These are phyloP conservation scores for Haplographium delicatum DNA, from an alignment of 495 filamentous ascomycete species.

Conservation along the genomic window DNA sequence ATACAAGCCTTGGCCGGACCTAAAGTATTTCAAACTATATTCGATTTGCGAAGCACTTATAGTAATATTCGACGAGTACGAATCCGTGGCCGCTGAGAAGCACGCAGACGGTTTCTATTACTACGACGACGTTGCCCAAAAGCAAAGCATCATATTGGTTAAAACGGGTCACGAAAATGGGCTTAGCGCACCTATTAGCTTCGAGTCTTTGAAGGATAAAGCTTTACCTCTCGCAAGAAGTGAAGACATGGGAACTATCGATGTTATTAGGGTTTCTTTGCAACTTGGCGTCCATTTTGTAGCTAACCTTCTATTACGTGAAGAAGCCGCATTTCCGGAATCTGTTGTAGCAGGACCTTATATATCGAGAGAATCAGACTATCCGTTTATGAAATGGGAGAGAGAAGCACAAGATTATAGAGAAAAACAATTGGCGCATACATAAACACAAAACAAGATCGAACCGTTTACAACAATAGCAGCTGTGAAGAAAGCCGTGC, in stretches of 20 bases:
- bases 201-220: conserved; percentile 24
- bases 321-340: conserved; percentile 21
- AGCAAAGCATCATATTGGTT: conserved; percentile 21
- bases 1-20: conserved; percentile 10
- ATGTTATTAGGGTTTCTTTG: conserved; percentile 20
- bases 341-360: conserved; percentile 11
- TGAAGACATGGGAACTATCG: conserved; percentile 16
- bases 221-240: conserved; percentile 17
- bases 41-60: conserved; percentile 20
- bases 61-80: conserved; percentile 19
- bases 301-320: conserved; percentile 15
- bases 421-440: conserved; percentile 15
- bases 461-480: conserved; percentile 16
- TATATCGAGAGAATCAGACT: conserved; percentile 18
- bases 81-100: conserved; percentile 11
- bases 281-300: conserved; percentile 18
- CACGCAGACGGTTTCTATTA: conserved; percentile 21
- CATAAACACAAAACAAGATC: conserved; percentile 17
- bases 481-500: conserved; percentile 19
- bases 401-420: conserved; percentile 15
- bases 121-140: conserved; percentile 20
- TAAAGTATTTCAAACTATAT: conserved; percentile 23
- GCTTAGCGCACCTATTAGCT: conserved; percentile 27
- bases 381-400: conserved; percentile 20
- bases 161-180: conserved; percentile 23